These are phyloP conservation scores for Coemansia sp. DNA, from an alignment of 371 early-diverging fungal species.

Conservation along the genomic window DNA sequence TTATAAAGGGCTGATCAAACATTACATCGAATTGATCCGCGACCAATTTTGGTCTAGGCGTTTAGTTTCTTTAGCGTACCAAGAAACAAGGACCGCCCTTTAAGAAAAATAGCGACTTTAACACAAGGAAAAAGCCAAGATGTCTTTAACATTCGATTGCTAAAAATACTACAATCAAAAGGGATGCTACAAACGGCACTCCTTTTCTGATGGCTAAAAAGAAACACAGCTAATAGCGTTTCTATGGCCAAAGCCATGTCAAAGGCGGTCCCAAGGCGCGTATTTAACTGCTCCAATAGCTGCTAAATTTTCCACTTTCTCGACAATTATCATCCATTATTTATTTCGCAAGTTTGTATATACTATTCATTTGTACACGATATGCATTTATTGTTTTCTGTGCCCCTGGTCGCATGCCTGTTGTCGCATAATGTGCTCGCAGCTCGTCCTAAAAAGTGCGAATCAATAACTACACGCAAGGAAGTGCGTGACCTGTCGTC, in stretches of 20 bases:
- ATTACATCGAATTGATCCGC: not conserved
- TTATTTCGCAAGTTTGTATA: not conserved
- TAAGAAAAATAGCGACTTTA: not conserved
- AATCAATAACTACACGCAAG: conserved; percentile 1
- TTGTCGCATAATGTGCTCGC: not conserved
- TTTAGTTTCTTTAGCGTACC: not conserved
- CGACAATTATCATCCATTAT: not conserved
- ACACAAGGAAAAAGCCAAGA: no score
- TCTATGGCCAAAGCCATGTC: not conserved
- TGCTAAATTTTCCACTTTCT: not conserved
- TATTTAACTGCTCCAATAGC: not conserved
- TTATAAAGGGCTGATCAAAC: not conserved
- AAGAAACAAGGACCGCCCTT: not conserved
- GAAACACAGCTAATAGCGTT: not conserved
- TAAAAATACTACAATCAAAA: no score
- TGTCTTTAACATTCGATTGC: no score
- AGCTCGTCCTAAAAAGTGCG: not conserved
- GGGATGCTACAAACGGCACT: no score
- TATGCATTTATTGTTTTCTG: not conserved
- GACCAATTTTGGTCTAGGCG: not conserved
- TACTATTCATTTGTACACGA: not conserved
- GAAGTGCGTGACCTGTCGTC: conserved; percentile 14
- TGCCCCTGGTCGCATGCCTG: not conserved
- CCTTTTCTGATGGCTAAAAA: not conserved
- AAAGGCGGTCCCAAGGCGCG: not conserved